Evolutionary conservation across 345 rosid genomes (phyloP).

Genomic region (Gynandropsis gynandra): DNA sequence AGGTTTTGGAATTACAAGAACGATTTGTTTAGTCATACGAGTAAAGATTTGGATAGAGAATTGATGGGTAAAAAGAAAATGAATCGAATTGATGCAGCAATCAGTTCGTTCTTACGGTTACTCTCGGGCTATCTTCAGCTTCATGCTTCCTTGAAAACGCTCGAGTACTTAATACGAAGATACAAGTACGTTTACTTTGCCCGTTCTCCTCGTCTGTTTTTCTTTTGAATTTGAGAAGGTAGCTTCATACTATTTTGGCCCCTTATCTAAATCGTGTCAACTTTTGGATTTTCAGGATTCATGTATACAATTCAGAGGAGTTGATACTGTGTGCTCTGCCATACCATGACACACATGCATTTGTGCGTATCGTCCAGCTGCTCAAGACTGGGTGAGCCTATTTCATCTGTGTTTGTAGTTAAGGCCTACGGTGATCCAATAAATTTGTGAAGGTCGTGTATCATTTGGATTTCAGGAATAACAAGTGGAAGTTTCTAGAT

Average conservation of each 20-base stretch:
- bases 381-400: slow-evolving; percentile 57
- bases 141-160: slow-evolving; percentile 55
- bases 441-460: slow-evolving; percentile 11
- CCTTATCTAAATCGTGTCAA: neutral
- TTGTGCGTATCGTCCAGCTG: slow-evolving; percentile 77
- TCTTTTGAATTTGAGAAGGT: slow-evolving; percentile 1
- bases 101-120: slow-evolving; percentile 53
- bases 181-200: slow-evolving; percentile 48
- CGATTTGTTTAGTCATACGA: slow-evolving; percentile 67
- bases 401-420: neutral
- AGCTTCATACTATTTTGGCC: neutral
- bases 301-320: slow-evolving; percentile 67
- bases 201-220: neutral
- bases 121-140: slow-evolving; percentile 67
- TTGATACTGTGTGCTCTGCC: slow-evolving; percentile 75
- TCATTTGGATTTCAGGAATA: slow-evolving; percentile 44
- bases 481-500: slow-evolving; percentile 84
- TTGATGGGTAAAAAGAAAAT: slow-evolving; percentile 56
- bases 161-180: slow-evolving; percentile 90
- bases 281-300: slow-evolving; percentile 50
- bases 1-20: slow-evolving; percentile 53
- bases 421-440: neutral
- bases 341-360: slow-evolving; percentile 78
- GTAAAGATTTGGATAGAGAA: slow-evolving; percentile 78
- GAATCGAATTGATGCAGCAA: slow-evolving; percentile 41